Percentiles rank a stretch among this genome's conserved stretches.
Conservation (phyloP, 1,139 yeast genomes). For the Hansenula sp. region DNA sequence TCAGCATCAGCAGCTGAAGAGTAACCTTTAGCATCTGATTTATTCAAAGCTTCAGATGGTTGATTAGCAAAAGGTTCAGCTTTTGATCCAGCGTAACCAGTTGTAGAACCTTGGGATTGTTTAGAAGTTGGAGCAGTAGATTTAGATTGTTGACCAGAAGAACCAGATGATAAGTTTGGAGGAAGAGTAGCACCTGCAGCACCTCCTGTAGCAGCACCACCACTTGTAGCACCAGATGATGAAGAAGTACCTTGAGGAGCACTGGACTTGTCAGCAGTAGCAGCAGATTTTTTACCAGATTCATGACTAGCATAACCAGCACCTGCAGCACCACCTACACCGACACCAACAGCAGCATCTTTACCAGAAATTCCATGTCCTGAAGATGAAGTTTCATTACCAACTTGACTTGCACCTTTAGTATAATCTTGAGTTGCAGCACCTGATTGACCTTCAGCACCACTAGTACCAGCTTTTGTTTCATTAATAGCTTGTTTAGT, state of each 20-base stretch:
- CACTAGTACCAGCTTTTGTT: constrained; percentile 7
- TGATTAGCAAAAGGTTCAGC: too few relatives aligned
- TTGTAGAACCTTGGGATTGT: too few relatives aligned
- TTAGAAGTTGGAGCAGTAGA: too few relatives aligned
- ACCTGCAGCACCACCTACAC: constrained; percentile 5
- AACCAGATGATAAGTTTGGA: constrained; percentile 6
- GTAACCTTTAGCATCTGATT: background rate
- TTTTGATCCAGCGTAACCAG: too few relatives aligned
- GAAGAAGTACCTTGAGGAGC: background rate
- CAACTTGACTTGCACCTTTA: constrained; percentile 1
- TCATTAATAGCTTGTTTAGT: constrained; percentile 15
- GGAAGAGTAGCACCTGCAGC: constrained; percentile 26
- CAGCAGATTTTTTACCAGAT: background rate
- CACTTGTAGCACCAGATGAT: background rate
- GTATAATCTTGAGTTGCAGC: background rate
- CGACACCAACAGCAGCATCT: constrained; percentile 4
- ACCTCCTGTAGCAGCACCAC: background rate
- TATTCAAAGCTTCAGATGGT: too few relatives aligned
- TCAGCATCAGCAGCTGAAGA: background rate
- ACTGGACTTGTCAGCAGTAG: background rate
- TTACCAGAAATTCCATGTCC: constrained; percentile 4
- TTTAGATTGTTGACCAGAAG: too few relatives aligned
- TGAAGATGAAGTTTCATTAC: constrained; percentile 5
- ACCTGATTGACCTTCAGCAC: constrained; percentile 11
- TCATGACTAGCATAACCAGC: constrained; percentile 4